These are phyloP conservation scores for Triglochin maritima DNA, from an alignment of 106 monocot species.

Conservation along the genomic window DNA sequence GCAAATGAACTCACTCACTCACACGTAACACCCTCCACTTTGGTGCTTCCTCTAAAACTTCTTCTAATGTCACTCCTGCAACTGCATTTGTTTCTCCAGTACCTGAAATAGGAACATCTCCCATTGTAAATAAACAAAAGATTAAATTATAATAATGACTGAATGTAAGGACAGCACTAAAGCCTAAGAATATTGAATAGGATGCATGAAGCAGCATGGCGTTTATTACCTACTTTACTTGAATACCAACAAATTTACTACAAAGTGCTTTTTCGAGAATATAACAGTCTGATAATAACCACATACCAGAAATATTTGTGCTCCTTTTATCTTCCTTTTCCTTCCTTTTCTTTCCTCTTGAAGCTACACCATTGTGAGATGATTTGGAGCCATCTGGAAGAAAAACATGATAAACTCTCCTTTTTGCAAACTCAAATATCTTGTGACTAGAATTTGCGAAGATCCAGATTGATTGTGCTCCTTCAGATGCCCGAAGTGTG, in stretches of 20 bases:
- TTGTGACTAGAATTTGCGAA: conserved; percentile 95
- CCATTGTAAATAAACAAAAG: conserved; percentile 18
- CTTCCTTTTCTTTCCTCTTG: conserved; percentile 48
- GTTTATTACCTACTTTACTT: too few species aligned
- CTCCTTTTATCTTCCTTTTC: conserved; percentile 11
- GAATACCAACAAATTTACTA: too few species aligned
- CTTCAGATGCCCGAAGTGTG: conserved; percentile 86
- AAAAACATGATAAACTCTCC: conserved; percentile 66
- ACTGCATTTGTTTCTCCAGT: conserved; percentile 4
- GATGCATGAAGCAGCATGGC: too few species aligned
- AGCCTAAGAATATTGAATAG: too few species aligned
- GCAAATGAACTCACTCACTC: conserved; percentile 57
- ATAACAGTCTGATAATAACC: too few species aligned
- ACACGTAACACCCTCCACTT: conserved; percentile 99
- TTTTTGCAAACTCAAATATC: conserved; percentile 94
- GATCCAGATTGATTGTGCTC: conserved; percentile 83
- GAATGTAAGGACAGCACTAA: too few species aligned
- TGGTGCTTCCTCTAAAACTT: conserved; percentile 88
- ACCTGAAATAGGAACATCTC: conserved; percentile 18
- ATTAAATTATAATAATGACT: background rate
- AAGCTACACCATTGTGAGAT: conserved; percentile 12
- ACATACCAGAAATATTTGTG: conserved; percentile 1
- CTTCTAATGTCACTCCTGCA: conserved; percentile 60
- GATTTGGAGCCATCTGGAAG: conserved; percentile 48
- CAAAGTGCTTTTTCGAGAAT: too few species aligned